A percentile compares a stretch with the other conserved stretches of the same genome.
Evolutionary conservation across 768 basidiomycete species (phyloP).

Genomic region (Mycena haematopus): DNA sequence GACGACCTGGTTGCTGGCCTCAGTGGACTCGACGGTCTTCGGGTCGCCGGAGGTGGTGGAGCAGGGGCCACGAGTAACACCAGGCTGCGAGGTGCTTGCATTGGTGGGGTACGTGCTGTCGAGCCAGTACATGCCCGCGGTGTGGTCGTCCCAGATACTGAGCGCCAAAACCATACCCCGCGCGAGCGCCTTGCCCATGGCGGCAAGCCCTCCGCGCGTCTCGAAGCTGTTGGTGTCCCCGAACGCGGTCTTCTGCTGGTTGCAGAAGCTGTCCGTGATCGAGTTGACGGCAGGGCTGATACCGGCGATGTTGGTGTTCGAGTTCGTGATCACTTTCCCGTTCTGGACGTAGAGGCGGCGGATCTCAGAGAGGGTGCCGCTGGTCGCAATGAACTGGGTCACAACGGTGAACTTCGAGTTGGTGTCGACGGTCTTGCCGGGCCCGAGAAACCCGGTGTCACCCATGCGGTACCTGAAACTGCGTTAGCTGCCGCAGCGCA

Average conservation of each 20-base stretch:
- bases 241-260: conserved; percentile 49
- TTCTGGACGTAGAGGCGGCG: conserved; percentile 62
- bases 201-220: conserved; percentile 39
- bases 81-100: conserved; percentile 33
- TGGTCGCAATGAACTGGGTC: conserved; percentile 56
- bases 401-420: conserved; percentile 58
- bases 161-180: conserved; percentile 47
- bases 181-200: conserved; percentile 36
- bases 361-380: conserved; percentile 58
- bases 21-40: conserved; percentile 41
- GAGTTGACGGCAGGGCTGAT: conserved; percentile 46
- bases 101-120: conserved; percentile 42
- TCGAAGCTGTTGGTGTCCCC: conserved; percentile 47
- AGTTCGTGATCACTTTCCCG: conserved; percentile 58
- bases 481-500: background rate
- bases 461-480: conserved; percentile 55
- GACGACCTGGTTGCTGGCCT: conserved; percentile 39
- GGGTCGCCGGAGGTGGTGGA: conserved; percentile 45
- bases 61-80: conserved; percentile 48
- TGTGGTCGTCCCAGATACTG: conserved; percentile 49
- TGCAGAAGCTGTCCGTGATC: conserved; percentile 57
- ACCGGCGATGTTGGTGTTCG: conserved; percentile 51
- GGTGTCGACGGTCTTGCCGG: conserved; percentile 57
- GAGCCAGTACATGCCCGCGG: conserved; percentile 48
- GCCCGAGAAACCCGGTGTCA: conserved; percentile 51